Conservation (phyloP, 208 protist genomes). For the Kentomonas sorsogonicus region DNA sequence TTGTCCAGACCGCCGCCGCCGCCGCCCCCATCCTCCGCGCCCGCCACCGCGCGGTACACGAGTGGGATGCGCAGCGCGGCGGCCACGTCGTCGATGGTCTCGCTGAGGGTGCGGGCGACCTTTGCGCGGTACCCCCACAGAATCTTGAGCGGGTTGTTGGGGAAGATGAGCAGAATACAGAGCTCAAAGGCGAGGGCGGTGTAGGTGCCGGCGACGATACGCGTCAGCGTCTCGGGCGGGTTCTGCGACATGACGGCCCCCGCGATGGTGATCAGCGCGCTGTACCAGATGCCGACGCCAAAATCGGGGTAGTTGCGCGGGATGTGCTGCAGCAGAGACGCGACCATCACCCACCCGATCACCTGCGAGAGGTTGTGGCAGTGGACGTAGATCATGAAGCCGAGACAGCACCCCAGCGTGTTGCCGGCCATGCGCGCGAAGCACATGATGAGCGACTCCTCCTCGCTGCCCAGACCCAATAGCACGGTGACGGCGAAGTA, state of each 20-base stretch:
- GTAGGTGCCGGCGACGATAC: conserved; percentile 34
- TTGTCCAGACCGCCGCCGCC: too few relatives aligned
- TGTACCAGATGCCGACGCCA: conserved; percentile 32
- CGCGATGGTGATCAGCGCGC: conserved; percentile 21
- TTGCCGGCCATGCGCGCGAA: conserved; percentile 31
- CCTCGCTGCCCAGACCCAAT: conserved; percentile 40
- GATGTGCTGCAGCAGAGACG: conserved; percentile 22
- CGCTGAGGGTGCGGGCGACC: conserved; percentile 23
- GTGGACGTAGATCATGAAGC: conserved; percentile 30
- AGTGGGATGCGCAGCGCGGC: conserved; percentile 15
- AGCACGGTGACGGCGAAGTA: conserved; percentile 59
- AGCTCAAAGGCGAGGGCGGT: conserved; percentile 38
- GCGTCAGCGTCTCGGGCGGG: conserved; percentile 23
- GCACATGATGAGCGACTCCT: conserved; percentile 35
- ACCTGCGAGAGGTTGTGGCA: conserved; percentile 18
- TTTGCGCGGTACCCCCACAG: conserved; percentile 34
- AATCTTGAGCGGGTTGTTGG: conserved; percentile 51
- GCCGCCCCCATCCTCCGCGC: conserved; percentile 10
- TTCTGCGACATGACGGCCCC: conserved; percentile 22
- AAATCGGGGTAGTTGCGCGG: conserved; percentile 27
- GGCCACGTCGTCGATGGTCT: conserved; percentile 29
- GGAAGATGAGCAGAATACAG: conserved; percentile 54
- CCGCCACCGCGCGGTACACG: conserved; percentile 2
- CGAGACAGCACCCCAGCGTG: conserved; percentile 26
- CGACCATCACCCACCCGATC: conserved; percentile 16